These are phyloP conservation scores for Onygenales sp. DNA, from an alignment of 2,329 filamentous ascomycete species.

Conservation along the genomic window DNA sequence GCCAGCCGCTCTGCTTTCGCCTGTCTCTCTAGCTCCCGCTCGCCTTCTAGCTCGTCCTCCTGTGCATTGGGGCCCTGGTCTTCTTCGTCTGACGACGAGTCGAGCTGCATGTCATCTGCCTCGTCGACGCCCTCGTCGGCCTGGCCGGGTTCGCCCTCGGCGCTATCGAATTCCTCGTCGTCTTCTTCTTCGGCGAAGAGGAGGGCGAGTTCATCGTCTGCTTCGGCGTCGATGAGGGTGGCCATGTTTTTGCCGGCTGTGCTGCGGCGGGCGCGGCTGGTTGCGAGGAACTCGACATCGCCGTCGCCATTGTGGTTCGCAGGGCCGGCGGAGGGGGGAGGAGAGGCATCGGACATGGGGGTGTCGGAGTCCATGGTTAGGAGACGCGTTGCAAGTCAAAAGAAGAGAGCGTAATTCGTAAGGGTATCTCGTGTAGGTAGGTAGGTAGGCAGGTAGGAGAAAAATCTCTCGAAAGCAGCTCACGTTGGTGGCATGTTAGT, in stretches of 20 bases:
- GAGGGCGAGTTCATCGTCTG: conserved; percentile 58
- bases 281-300: conserved; percentile 51
- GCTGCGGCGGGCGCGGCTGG: conserved; percentile 62
- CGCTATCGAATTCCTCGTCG: conserved; percentile 27
- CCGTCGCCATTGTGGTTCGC: neutral
- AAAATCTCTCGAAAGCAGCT: too few relatives aligned
- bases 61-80: conserved; percentile 50
- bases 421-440: too few relatives aligned
- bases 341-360: neutral
- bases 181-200: conserved; percentile 68
- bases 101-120: conserved; percentile 71
- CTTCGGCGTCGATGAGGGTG: conserved; percentile 64
- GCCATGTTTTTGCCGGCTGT: conserved; percentile 81
- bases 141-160: conserved; percentile 17
- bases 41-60: conserved; percentile 68
- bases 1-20: conserved; percentile 58
- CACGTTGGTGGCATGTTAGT: too few relatives aligned
- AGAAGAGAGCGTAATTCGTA: neutral
- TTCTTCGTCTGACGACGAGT: conserved; percentile 76
- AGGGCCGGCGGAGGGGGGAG: neutral
- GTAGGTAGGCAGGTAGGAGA: too few relatives aligned
- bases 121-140: conserved; percentile 36
- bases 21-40: conserved; percentile 72
- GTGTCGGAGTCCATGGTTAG: neutral
- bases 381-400: too few relatives aligned